Percentiles rank a stretch among this genome's conserved stretches.
phyloP scores from a whole-genome alignment of 2,329 filamentous ascomycete species.

The Aspergillus eucalypticola region DNA sequence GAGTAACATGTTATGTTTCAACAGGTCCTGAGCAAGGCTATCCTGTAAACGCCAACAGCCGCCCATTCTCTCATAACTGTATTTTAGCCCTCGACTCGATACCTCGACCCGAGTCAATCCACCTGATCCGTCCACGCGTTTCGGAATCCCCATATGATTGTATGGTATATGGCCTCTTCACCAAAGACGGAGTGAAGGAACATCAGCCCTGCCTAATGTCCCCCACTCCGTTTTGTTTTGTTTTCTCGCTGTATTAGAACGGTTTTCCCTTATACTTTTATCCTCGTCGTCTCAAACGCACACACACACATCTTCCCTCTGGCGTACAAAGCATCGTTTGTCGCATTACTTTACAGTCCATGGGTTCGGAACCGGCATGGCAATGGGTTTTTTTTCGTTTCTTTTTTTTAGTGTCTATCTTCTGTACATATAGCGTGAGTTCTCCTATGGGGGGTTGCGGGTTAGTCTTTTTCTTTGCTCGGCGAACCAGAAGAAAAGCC shows the following conservation, averaged over 20 bases:
- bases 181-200: conserved; percentile 26
- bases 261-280: conserved; percentile 29
- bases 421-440: conserved; percentile 46
- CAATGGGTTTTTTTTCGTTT: conserved; percentile 38
- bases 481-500: too few relatives aligned
- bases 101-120: conserved; percentile 15
- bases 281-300: conserved; percentile 22
- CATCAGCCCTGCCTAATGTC: conserved; percentile 2
- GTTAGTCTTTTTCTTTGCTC: too few relatives aligned
- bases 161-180: conserved; percentile 27
- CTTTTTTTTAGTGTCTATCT: conserved; percentile 36
- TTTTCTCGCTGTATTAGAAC: conserved; percentile 41
- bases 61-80: conserved; percentile 10
- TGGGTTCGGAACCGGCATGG: conserved; percentile 43
- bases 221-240: conserved; percentile 27
- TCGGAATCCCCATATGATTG: conserved; percentile 24
- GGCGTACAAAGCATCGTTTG: conserved; percentile 44
- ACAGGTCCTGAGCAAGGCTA: conserved; percentile 54
- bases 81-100: conserved; percentile 18
- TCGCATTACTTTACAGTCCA: conserved; percentile 38
- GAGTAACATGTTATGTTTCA: conserved; percentile 13
- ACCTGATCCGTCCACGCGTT: conserved; percentile 21
- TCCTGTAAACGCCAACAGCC: conserved; percentile 44
- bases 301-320: conserved; percentile 44
- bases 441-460: conserved; percentile 19